Base-by-base conservation (phyloP, 345 rosid genomes). In the Citrus glauca region DNA sequence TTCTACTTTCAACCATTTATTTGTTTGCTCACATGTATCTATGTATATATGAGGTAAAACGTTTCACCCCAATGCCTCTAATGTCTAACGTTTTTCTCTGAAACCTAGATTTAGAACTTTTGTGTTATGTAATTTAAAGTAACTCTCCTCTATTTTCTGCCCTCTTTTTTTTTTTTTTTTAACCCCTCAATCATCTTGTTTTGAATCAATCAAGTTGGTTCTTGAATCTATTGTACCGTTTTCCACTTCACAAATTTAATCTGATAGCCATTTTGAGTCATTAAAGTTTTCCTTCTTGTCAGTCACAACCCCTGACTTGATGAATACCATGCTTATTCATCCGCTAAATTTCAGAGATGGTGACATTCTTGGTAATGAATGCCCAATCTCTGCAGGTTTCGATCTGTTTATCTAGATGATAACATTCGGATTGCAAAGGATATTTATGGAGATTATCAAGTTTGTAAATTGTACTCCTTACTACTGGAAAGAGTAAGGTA, bases 371-470 rank as follows among this genome's bases (percentile, higher is more conserved):
- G 22, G 57, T 53, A 53, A 53, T 53, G 57, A 45, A 32, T 68
- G n/a, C 30, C 45, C 5, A 2, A n/a, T 74, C 48, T 59, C 45
- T 80, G 53, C 70, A 85, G 88, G 88, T 88, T 85, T 1, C 73
- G 75, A 71, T 77, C 84, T 64, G 81, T 84, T 27, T 84, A 82
- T 82, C 71, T 81, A 11, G 88, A 87, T 33, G 84, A 81, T 64
- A 85, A 83, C 81, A 82, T 85, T 33, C 80, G 79, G 30, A 75
- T 85, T 50, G 87, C 72, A 1, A 81, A 85, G 76, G 87, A 85
- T 73, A 82, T 78, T 20, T 75, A 83, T 59, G 83, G 88, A 71
- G 87, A 87, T 72, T 84, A 82, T 74, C 69, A 84, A 50, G 66
- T 81, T n/a, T n/a, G 86, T 88, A 24, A 70, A 81, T 35, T 76